Base-by-base conservation (phyloP, 257 asterid species). In the Przewalskia tangutica region DNA sequence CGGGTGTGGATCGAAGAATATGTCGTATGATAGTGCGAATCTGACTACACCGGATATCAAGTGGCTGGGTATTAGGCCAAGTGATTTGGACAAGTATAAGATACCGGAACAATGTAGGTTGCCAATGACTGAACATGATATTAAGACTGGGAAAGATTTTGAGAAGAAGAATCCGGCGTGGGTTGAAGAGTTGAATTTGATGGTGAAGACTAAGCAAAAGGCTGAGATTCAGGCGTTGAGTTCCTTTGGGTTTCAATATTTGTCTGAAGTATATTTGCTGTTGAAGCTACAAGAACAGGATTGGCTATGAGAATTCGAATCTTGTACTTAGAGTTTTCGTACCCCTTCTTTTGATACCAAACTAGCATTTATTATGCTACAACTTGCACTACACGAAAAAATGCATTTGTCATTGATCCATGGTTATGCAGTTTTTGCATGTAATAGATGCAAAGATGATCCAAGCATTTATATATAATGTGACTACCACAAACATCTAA, bases 211-310 rank as follows among this genome's bases (percentile, higher is more conserved):
- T 40, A 95, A 90, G 91, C 97, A 93, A 91, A 95, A 93, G 90
- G 98, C 97, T 2, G 98, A 95, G 60, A 95, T 93, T 86, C 97
- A 95, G 92, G 97, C 97, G 17, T 75, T 95, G 90, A 95, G 98
- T 88, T 85, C 97, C 8, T 95, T 93, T 34, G 98, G 97, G 65
- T 95, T 95, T 85, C 98, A 93, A 89, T 95, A 95, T 83, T 92
- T 95, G 68, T 88, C 97, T 2, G 97, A 95, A 88, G 98, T 93
- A 51, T 94, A 94, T 88, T 82, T 94, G 90, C 98, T 98, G 2
- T 84, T 94, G 84, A 93, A 94, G 87, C 87, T 94, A 85, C 98
- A 94, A 89, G 93, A 94, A 92, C 63, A 92, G 84, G 97, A 94
- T 84, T 94, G 98, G 97, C 90, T 93, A 58, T 94, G 93, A 91